Evolutionary conservation across 2,329 filamentous ascomycete genomes (phyloP).

Genomic region (Mycogone perniciosa): DNA sequence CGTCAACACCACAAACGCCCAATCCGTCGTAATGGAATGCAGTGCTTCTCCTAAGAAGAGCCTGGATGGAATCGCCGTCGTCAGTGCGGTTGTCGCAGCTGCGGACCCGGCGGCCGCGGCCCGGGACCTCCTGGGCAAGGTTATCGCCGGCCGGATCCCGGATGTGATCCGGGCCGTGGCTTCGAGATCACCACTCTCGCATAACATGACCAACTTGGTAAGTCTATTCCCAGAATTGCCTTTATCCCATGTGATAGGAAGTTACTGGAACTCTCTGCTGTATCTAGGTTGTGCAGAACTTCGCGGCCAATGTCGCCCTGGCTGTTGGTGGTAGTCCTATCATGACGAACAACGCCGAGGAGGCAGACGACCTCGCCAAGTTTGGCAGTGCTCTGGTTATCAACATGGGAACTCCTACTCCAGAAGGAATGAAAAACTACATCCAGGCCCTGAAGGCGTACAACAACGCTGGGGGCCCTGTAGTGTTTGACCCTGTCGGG

Average conservation of each 20-base stretch:
- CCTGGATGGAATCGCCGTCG: conserved; percentile 78
- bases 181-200: conserved; percentile 63
- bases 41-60: conserved; percentile 41
- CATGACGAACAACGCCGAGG: conserved; percentile 83
- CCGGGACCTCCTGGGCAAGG: conserved; percentile 41
- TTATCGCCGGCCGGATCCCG: conserved; percentile 44
- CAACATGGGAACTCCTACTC: conserved; percentile 90
- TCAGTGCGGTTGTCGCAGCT: conserved; percentile 80
- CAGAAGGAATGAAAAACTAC: conserved; percentile 66
- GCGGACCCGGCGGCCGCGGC: conserved; percentile 60
- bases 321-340: conserved; percentile 83
- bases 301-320: conserved; percentile 85
- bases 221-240: conserved; percentile 1
- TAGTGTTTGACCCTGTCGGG: conserved; percentile 87
- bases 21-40: conserved; percentile 68
- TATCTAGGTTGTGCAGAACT: conserved; percentile 71
- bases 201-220: conserved; percentile 94
- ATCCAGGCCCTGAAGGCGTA: conserved; percentile 70
- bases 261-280: neutral
- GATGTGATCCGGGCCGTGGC: conserved; percentile 56
- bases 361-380: conserved; percentile 72
- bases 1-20: conserved; percentile 70
- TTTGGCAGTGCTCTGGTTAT: conserved; percentile 76
- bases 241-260: neutral
- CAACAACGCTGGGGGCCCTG: conserved; percentile 67